Evolutionary conservation across 176 grass and related monocot genomes (phyloP).

Genomic region (Cenchrus fungigraminus): DNA sequence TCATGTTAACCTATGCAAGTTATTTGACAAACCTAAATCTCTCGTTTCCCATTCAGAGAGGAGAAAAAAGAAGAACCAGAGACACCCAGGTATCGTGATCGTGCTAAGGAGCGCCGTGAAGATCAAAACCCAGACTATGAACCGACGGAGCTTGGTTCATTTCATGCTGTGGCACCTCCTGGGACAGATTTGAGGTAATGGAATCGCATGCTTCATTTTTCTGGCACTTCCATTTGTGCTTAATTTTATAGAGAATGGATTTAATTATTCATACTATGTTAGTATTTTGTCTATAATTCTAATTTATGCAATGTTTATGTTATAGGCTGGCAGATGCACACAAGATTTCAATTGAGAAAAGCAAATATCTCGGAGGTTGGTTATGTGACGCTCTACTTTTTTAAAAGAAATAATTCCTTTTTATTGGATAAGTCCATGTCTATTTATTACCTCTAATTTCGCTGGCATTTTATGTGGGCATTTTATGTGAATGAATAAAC

Average conservation of each 20-base stretch:
- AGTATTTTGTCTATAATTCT: neutral
- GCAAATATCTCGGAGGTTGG: conserved; percentile 99
- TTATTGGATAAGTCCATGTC: neutral
- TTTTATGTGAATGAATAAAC: neutral
- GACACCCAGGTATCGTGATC: conserved; percentile 74
- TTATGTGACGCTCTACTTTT: neutral
- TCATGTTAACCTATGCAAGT: neutral
- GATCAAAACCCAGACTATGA: conserved; percentile 99
- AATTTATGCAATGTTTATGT: neutral
- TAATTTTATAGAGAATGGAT: neutral
- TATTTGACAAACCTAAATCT: neutral
- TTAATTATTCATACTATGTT: no score
- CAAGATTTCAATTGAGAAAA: conserved; percentile 99
- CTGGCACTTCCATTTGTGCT: neutral
- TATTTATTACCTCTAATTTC: neutral
- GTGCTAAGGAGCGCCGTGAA: conserved; percentile 96
- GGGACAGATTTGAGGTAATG: conserved; percentile 87
- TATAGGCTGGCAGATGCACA: conserved; percentile 78
- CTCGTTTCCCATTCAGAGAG: conserved; percentile 60
- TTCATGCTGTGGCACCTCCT: conserved; percentile 97
- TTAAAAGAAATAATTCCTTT: neutral
- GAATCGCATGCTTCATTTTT: conserved; percentile 45
- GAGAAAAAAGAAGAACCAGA: conserved; percentile 94
- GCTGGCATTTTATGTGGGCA: neutral
- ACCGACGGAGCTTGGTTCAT: conserved; percentile 92